Percentiles rank a stretch among this genome's conserved stretches.
phyloP scores from a whole-genome alignment of 2,329 filamentous ascomycete genomes.

The Phoma sp. region DNA sequence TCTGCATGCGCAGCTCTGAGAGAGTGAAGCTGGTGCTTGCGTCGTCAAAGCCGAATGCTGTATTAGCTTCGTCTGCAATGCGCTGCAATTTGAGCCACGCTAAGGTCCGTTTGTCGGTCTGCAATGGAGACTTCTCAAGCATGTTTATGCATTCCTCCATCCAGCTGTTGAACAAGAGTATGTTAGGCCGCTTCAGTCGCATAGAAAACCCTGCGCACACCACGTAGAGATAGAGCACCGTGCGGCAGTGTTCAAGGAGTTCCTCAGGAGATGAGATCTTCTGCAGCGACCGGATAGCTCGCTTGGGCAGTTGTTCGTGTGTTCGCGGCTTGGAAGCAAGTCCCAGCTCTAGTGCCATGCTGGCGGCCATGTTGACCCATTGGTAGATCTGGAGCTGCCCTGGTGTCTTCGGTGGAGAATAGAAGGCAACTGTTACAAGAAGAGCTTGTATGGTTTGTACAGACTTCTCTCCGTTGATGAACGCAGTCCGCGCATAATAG shows the following conservation, averaged over 20 bases:
- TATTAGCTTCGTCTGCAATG: constrained; percentile 46
- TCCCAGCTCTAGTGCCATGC: constrained; percentile 46
- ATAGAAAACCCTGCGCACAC: constrained; percentile 44
- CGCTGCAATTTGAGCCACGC: constrained; percentile 44
- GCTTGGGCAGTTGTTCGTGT: constrained; percentile 46
- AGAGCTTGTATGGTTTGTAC: constrained; percentile 45
- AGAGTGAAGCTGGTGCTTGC: constrained; percentile 46
- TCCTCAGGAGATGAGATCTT: constrained; percentile 45
- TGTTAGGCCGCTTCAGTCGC: constrained; percentile 43
- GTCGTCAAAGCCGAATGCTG: constrained; percentile 47
- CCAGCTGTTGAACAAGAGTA: constrained; percentile 45
- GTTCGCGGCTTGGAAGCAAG: constrained; percentile 45
- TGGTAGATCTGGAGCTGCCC: constrained; percentile 44
- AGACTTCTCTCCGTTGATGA: constrained; percentile 47
- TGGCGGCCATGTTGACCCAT: constrained; percentile 44
- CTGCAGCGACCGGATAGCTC: constrained; percentile 39
- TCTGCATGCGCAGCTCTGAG: constrained; percentile 44
- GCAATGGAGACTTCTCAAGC: constrained; percentile 38
- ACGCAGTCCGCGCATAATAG: constrained; percentile 41
- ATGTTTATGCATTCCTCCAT: constrained; percentile 44
- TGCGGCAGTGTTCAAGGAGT: constrained; percentile 44
- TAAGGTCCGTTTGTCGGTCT: constrained; percentile 38
- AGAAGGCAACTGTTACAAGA: constrained; percentile 43
- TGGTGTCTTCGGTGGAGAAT: constrained; percentile 41
- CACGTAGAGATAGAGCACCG: constrained; percentile 40